Percentiles rank a stretch among this genome's conserved stretches.
Evolutionary conservation across 768 basidiomycete species (phyloP).

Genomic region (Rhizopogon vulgaris): DNA sequence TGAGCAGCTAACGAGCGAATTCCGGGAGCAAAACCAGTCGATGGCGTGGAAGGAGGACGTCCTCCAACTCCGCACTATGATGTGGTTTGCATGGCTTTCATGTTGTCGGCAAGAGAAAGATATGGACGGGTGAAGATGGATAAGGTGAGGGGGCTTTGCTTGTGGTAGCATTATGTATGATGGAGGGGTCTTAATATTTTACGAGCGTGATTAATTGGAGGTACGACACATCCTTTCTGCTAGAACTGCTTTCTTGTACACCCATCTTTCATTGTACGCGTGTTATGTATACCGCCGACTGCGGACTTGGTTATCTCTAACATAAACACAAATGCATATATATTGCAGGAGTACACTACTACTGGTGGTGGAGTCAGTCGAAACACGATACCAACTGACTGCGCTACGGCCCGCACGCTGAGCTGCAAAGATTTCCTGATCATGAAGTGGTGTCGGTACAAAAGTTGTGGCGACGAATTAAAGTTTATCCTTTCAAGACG

Average conservation of each 20-base stretch:
- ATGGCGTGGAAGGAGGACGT: slow-evolving; percentile 94
- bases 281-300: too few relatives aligned
- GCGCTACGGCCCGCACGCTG: too few relatives aligned
- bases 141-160: slow-evolving; percentile 2
- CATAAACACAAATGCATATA: too few relatives aligned
- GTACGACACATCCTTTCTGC: slow-evolving; percentile 17
- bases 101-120: slow-evolving; percentile 46
- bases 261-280: slow-evolving; percentile 4
- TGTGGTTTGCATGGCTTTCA: slow-evolving; percentile 91
- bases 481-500: too few relatives aligned
- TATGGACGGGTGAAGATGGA: slow-evolving; percentile 22
- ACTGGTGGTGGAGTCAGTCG: too few relatives aligned
- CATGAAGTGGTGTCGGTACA: too few relatives aligned
- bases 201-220: slow-evolving; percentile 20
- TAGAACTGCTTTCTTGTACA: slow-evolving; percentile 17
- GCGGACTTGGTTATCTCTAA: too few relatives aligned
- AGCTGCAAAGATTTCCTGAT: too few relatives aligned
- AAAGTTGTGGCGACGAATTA: too few relatives aligned
- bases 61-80: slow-evolving; percentile 83
- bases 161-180: slow-evolving; percentile 13
- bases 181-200: slow-evolving; percentile 21
- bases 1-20: slow-evolving; percentile 80
- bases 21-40: slow-evolving; percentile 82
- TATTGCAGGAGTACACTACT: too few relatives aligned
- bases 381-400: too few relatives aligned